Evolutionary conservation across 129 eudicot species (phyloP).

Genomic region (Pulicaria dysenterica): DNA sequence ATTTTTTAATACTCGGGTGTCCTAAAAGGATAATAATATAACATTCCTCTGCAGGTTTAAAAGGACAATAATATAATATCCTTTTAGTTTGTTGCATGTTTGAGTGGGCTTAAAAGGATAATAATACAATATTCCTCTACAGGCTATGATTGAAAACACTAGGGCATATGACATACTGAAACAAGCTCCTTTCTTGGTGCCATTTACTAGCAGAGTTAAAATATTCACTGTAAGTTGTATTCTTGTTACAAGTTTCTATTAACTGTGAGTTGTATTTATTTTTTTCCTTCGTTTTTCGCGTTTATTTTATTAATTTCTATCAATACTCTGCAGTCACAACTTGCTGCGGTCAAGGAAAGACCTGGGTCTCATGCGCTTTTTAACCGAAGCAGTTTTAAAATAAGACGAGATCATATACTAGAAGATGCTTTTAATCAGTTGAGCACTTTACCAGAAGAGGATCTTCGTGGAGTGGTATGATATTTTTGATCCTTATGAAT

Average conservation of each 20-base stretch:
- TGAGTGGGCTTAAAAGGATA: constrained; percentile 2
- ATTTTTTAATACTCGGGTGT: too few species aligned
- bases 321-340: constrained; percentile 56
- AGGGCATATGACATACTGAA: constrained; percentile 81
- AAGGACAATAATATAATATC: too few species aligned
- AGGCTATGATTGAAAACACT: constrained; percentile 88
- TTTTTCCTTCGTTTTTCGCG: not conserved
- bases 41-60: too few species aligned
- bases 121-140: constrained; percentile 9
- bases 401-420: constrained; percentile 80
- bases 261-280: not conserved
- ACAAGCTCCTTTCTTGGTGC: constrained; percentile 95
- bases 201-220: constrained; percentile 95
- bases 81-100: not conserved
- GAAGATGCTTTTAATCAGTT: constrained; percentile 95
- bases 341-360: constrained; percentile 62
- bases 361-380: constrained; percentile 56
- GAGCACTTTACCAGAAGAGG: constrained; percentile 76
- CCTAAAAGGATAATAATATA: too few species aligned
- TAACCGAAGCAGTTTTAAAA: constrained; percentile 70
- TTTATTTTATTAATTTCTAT: not conserved
- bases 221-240: constrained; percentile 69
- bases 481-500: not conserved
- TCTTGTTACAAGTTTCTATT: not conserved
- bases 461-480: constrained; percentile 82